A percentile compares a stretch with the other conserved stretches of the same genome.
Conservation (phyloP, 805 yeast species). For the Candida germanica region DNA sequence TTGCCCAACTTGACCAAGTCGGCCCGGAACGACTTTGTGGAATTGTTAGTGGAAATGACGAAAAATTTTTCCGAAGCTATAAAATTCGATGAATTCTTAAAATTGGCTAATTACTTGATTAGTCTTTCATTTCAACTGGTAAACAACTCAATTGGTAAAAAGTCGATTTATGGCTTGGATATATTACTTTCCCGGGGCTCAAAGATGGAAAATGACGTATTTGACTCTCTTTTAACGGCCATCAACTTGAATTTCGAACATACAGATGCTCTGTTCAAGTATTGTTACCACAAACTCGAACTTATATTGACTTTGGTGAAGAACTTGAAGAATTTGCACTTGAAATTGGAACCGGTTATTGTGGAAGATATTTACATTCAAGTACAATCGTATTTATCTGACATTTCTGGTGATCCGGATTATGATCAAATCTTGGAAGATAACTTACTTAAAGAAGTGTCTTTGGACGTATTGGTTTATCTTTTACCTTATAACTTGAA, state of each 20-base stretch:
- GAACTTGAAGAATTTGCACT: constrained; percentile 8
- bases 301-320: constrained; percentile 11
- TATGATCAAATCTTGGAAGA: constrained; percentile 40
- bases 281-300: constrained; percentile 6
- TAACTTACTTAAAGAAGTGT: constrained; percentile 51
- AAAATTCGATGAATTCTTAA: constrained; percentile 29
- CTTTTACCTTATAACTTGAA: constrained; percentile 10
- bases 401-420: constrained; percentile 34
- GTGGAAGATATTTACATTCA: constrained; percentile 16
- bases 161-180: constrained; percentile 49
- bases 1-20: constrained; percentile 35
- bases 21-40: constrained; percentile 54
- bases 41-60: constrained; percentile 55
- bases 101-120: constrained; percentile 27
- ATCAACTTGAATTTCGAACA: constrained; percentile 13
- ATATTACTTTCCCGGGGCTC: constrained; percentile 28
- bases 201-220: constrained; percentile 5
- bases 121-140: constrained; percentile 35
- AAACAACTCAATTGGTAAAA: constrained; percentile 41
- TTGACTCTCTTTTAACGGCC: constrained; percentile 16
- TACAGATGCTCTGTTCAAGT: constrained; percentile 17
- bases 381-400: constrained; percentile 16
- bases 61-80: constrained; percentile 46
- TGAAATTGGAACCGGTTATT: neutral
- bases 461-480: constrained; percentile 42